Evolutionary conservation across 176 grass and related monocot species (phyloP).

Genomic region (Puccinellia tenuiflora): DNA sequence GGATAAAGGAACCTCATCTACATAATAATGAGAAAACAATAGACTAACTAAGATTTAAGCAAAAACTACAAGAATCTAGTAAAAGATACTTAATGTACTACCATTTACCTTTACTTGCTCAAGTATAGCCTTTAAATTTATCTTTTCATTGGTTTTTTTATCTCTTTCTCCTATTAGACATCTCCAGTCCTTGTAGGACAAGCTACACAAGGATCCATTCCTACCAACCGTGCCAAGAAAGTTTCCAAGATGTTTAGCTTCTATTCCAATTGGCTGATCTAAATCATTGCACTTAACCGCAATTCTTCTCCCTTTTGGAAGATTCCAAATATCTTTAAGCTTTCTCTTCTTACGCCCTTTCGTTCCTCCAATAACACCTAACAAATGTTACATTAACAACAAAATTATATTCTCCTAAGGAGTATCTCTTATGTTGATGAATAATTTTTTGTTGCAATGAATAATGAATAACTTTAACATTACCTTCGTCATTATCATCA

Average conservation of each 20-base stretch:
- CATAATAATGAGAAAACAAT: not conserved
- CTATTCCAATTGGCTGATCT: not conserved
- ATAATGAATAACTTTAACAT: not conserved
- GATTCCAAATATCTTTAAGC: not conserved
- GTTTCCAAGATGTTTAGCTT: not conserved
- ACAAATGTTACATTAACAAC: not conserved
- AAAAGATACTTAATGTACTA: not conserved
- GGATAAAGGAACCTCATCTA: constrained; percentile 22
- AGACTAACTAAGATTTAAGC: not conserved
- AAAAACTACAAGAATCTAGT: not conserved
- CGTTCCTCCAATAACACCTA: not conserved
- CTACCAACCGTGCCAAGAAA: constrained; percentile 2
- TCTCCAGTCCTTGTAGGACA: constrained; percentile 1
- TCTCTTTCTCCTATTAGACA: not conserved
- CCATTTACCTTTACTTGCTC: not conserved
- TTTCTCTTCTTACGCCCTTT: not conserved
- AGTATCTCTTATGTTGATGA: not conserved
- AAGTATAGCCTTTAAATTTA: not conserved
- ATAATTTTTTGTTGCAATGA: not conserved
- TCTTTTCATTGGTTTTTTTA: not conserved
- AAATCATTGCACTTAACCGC: not conserved
- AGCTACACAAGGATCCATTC: constrained; percentile 4
- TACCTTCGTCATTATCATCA: not conserved
- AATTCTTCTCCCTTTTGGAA: not conserved
- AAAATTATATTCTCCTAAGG: not conserved